Conservation (phyloP, 176 grass and related monocot species). For the Oryza punctata region DNA sequence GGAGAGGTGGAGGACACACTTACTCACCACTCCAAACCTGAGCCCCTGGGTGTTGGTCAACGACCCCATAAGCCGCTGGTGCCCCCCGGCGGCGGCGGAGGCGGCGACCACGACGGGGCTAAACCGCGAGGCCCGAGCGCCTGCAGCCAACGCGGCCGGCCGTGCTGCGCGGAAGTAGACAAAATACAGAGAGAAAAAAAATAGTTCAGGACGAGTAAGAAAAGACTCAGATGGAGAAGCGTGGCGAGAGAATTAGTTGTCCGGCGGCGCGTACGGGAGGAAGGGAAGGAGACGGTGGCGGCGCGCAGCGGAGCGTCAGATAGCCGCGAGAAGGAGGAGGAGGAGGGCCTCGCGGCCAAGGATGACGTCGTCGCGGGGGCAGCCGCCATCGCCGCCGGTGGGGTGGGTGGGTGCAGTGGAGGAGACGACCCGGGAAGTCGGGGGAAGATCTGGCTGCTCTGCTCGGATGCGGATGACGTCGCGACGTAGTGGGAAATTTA, state of each 20-base stretch:
- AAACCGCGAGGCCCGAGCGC: conserved; percentile 6
- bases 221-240: background rate
- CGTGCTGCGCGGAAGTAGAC: conserved; percentile 6
- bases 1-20: background rate
- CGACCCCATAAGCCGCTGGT: conserved; percentile 78
- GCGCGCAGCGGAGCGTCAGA: conserved; percentile 10
- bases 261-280: conserved; percentile 25
- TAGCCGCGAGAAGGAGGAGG: conserved; percentile 28
- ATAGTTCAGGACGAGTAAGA: conserved; percentile 5
- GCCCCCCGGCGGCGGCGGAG: conserved; percentile 35
- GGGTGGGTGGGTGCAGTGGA: background rate
- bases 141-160: conserved; percentile 11
- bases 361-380: conserved; percentile 41
- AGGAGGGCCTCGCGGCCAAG: conserved; percentile 8
- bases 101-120: conserved; percentile 37
- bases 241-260: background rate
- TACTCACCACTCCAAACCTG: conserved; percentile 78
- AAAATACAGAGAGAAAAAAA: background rate
- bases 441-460: conserved; percentile 26
- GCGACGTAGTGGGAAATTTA: no score
- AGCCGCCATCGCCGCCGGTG: conserved; percentile 38
- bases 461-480: background rate
- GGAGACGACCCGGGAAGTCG: background rate
- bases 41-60: conserved; percentile 65
- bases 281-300: conserved; percentile 24